Conservation (phyloP, 768 basidiomycete species). For the Gloeophyllum trabeum region DNA sequence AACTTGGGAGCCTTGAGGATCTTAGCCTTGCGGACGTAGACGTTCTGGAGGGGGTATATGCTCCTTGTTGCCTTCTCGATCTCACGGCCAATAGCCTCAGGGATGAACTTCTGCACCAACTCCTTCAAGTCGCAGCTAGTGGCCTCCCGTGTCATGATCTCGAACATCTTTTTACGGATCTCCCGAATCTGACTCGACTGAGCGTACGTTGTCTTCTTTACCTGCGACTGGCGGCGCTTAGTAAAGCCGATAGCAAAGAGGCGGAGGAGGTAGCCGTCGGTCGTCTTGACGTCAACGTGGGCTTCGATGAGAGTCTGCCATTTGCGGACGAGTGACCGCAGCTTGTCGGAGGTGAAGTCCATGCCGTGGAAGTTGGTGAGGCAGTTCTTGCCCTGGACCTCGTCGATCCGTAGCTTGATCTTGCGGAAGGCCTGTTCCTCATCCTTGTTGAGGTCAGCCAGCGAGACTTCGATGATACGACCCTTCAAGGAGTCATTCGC, state of each 20-base stretch:
- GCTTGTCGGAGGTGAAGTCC: slow-evolving; percentile 99
- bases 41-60: slow-evolving; percentile 99
- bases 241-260: slow-evolving; percentile 99
- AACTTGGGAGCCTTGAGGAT: slow-evolving; percentile 98
- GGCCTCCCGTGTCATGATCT: slow-evolving; percentile 95
- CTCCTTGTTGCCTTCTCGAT: slow-evolving; percentile 96
- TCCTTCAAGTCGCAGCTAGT: slow-evolving; percentile 95
- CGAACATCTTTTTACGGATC: slow-evolving; percentile 99
- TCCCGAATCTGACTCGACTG: slow-evolving; percentile 91
- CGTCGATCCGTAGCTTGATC: slow-evolving; percentile 96
- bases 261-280: slow-evolving; percentile 97
- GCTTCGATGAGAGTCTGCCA: slow-evolving; percentile 99
- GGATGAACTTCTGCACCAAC: slow-evolving; percentile 96
- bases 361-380: slow-evolving; percentile 99
- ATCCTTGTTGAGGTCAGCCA: slow-evolving; percentile 98
- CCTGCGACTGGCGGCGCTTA: slow-evolving; percentile 91
- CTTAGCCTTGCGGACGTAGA: slow-evolving; percentile 98
- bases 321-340: slow-evolving; percentile 98
- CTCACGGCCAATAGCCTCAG: slow-evolving; percentile 97
- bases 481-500: slow-evolving; percentile 98
- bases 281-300: slow-evolving; percentile 97
- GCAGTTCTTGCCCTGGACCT: slow-evolving; percentile 97
- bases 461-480: slow-evolving; percentile 90
- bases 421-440: slow-evolving; percentile 99
- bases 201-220: slow-evolving; percentile 98